Percentiles rank a stretch among this genome's conserved stretches.
Evolutionary conservation across 2,329 filamentous ascomycete genomes (phyloP).

Genomic region (Xylariaceae sp.): DNA sequence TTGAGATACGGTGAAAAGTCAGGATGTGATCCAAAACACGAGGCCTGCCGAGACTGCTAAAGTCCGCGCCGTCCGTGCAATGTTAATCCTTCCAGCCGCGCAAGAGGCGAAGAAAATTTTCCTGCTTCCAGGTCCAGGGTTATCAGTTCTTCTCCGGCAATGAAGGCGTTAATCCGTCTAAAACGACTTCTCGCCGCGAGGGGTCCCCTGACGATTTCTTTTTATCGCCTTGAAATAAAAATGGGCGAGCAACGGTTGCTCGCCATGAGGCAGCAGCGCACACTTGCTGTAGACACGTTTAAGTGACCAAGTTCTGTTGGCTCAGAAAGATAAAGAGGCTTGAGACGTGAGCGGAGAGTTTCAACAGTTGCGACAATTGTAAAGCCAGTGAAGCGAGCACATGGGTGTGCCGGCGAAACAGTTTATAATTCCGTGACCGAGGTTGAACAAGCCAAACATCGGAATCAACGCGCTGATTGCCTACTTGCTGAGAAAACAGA

Average conservation of each 20-base stretch:
- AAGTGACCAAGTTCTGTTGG: neutral
- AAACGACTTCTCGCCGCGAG: neutral
- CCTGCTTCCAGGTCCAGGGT: slow-evolving; percentile 15
- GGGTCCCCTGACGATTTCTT: neutral
- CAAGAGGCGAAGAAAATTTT: slow-evolving; percentile 32
- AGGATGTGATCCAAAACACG: slow-evolving; percentile 10
- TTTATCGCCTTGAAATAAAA: neutral
- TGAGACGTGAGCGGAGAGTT: slow-evolving; percentile 4
- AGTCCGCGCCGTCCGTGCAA: slow-evolving; percentile 26
- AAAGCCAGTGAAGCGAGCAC: neutral
- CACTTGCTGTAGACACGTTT: neutral
- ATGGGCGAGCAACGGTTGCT: slow-evolving; percentile 2
- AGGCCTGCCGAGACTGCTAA: slow-evolving; percentile 20
- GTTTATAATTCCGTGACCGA: neutral
- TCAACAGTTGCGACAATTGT: neutral
- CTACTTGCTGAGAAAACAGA: neutral
- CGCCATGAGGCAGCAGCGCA: neutral
- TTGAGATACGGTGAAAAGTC: slow-evolving; percentile 25
- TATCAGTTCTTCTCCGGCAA: neutral
- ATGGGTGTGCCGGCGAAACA: slow-evolving; percentile 14
- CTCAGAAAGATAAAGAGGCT: neutral
- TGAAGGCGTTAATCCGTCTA: neutral
- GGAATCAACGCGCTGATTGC: neutral
- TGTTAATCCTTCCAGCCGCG: slow-evolving; percentile 20
- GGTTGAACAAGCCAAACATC: neutral